Conservation (phyloP, 192 early-diverging fungal genomes). For the Backusella macrospora region DNA sequence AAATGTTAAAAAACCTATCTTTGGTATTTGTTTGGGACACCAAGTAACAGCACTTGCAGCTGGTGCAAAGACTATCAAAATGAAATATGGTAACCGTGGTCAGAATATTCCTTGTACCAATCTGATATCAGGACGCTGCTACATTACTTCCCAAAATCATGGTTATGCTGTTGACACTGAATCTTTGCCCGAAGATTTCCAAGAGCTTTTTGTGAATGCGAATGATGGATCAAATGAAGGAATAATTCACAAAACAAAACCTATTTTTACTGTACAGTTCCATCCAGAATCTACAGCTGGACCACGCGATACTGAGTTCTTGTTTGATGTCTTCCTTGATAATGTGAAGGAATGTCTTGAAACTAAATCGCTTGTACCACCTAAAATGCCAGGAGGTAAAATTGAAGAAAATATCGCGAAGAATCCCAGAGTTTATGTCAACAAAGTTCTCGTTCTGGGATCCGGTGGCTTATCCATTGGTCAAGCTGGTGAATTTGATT, state of each 20-base stretch:
- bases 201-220: conserved; percentile 96
- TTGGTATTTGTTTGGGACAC: conserved; percentile 99
- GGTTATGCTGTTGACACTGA: conserved; percentile 91
- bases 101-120: conserved; percentile 99
- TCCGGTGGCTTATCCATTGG: conserved; percentile 97
- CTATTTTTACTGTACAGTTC: conserved; percentile 98
- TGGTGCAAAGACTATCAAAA: conserved; percentile 91
- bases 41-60: conserved; percentile 94
- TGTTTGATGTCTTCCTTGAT: conserved; percentile 95
- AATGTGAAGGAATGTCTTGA: conserved; percentile 70
- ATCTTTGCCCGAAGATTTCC: conserved; percentile 72
- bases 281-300: conserved; percentile 97
- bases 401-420: conserved; percentile 45
- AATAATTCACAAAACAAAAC: conserved; percentile 86
- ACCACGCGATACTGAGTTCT: conserved; percentile 95
- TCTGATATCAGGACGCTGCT: conserved; percentile 93
- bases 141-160: conserved; percentile 99
- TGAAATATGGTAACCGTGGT: conserved; percentile 99
- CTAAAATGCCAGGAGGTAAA: conserved; percentile 68
- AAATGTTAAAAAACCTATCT: conserved; percentile 83
- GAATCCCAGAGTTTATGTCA: conserved; percentile 65
- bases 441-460: conserved; percentile 95
- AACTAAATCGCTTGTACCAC: conserved; percentile 71
- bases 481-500: conserved; percentile 99
- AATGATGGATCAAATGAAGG: conserved; percentile 99